These are phyloP conservation scores for Pyrus pyrifolia DNA, from an alignment of 306 rosid species.

Conservation along the genomic window DNA sequence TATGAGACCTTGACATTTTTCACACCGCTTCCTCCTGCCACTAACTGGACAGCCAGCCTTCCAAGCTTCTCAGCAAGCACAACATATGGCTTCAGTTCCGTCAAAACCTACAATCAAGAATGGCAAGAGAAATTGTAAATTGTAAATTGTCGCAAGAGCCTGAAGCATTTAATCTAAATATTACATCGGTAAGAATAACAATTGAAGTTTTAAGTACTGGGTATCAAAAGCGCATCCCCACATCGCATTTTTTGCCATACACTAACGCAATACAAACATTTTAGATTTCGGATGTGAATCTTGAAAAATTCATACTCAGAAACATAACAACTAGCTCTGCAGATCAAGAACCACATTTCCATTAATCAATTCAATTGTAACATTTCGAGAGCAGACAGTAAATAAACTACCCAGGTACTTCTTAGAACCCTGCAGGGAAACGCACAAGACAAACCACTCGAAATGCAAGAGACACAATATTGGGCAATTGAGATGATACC, in stretches of 20 bases:
- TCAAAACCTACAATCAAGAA: slow-evolving; percentile 50
- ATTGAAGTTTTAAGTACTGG: too few relatives aligned
- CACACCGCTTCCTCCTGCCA: slow-evolving; percentile 97
- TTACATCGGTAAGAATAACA: neutral
- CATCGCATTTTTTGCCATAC: neutral
- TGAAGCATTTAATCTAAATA: neutral
- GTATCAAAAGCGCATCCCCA: neutral
- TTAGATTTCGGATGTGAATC: neutral
- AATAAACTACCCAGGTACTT: neutral
- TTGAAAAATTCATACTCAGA: neutral
- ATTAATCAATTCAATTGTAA: neutral
- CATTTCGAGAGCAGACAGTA: too few relatives aligned
- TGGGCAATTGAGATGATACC: slow-evolving; percentile 33
- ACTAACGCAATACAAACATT: too few relatives aligned
- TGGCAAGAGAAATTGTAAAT: too few relatives aligned
- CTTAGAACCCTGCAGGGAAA: neutral
- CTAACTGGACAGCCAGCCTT: slow-evolving; percentile 90
- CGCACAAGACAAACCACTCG: neutral
- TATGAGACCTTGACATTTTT: slow-evolving; percentile 84
- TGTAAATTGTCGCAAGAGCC: neutral
- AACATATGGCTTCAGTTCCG: slow-evolving; percentile 84
- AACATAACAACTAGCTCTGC: neutral
- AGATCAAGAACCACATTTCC: neutral
- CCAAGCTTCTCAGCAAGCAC: slow-evolving; percentile 92
- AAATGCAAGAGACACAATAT: neutral